Evolutionary conservation across 495 filamentous ascomycete species (phyloP), one percentile per base, ranked within the genome.

Genomic region (Hamigera avellanea): DNA sequence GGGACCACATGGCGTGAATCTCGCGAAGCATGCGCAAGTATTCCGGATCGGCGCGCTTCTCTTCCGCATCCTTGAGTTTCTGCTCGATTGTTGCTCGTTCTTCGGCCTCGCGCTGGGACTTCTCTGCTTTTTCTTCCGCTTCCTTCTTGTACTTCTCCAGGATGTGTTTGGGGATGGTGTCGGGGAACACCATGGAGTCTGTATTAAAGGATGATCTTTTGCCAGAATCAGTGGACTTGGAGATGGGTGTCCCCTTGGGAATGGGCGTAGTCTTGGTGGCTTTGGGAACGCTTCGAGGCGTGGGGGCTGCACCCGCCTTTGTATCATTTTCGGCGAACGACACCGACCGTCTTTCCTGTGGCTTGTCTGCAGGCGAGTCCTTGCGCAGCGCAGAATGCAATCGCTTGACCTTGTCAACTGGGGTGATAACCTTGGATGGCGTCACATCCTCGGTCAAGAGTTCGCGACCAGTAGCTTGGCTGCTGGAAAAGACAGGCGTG

Each of bases 371-470:
- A 8, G 45, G 33, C 1, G 46, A 36, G 17, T 42, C 41, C 37
- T 58, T 48, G 21, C 55, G 49, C 30, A 61, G 37, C 6, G 51
- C 53, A 4, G 50, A 52, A 4, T 42, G 43, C 6, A 47, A 21
- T 15, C 33, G 35, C 17, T 49, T 54, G 1, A 31, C 43, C 32
- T 34, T 14, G 7, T 46, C 40, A 0, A 27, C 27, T 1, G 49
- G 45, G 1, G 33, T 43, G 3, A 34, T 26, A 2, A 34, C 8
- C 28, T 37, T 46, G 8, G 19, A 21, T 14, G 49, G 46, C 2
- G 36, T 52, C 1, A 42, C 39, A 28, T 19, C 21, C 10, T 33
- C 28, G 5, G 40, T 14, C 12, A 42, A 46, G 3, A 13, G 13
- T 12, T 26, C 28, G 9, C 34, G 36, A 18, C 13, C 15, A 5